A percentile compares a stretch with the other conserved stretches of the same genome.
These are phyloP conservation scores for Neurospora sp. DNA, from an alignment of 495 filamentous ascomycete species.

Conservation along the genomic window DNA sequence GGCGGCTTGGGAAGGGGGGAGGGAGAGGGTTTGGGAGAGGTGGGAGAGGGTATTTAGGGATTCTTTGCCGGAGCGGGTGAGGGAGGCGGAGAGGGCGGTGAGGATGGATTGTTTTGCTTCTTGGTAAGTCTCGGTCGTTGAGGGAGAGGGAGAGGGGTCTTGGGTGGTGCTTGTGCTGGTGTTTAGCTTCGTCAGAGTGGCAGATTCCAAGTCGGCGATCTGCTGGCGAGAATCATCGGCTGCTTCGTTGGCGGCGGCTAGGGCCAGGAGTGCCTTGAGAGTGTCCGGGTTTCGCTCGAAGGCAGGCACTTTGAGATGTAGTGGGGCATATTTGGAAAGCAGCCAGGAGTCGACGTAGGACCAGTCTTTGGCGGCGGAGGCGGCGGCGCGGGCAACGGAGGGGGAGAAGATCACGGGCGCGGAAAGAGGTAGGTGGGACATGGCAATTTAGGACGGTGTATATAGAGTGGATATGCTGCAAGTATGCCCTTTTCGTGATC, in stretches of 20 bases:
- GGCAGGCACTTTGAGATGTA: constrained; percentile 24
- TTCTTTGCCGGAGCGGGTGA: constrained; percentile 32
- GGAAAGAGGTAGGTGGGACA: constrained; percentile 43
- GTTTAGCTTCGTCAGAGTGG: constrained; percentile 37
- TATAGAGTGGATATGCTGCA: background rate
- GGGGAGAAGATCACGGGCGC: constrained; percentile 57
- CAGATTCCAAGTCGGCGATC: constrained; percentile 49
- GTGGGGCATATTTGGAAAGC: constrained; percentile 45
- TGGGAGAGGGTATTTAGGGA: constrained; percentile 29
- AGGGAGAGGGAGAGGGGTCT: constrained; percentile 19
- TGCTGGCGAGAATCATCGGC: constrained; percentile 67
- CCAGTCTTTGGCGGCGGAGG: constrained; percentile 72
- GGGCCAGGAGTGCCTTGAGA: constrained; percentile 60
- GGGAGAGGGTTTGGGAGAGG: constrained; percentile 26
- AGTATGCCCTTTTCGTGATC: background rate
- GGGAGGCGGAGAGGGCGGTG: constrained; percentile 21
- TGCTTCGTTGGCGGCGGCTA: constrained; percentile 68
- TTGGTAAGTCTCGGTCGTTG: constrained; percentile 17
- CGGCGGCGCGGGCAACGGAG: constrained; percentile 54
- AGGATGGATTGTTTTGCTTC: constrained; percentile 19
- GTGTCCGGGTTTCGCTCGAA: constrained; percentile 86
- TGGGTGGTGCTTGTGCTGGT: background rate
- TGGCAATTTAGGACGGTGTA: constrained; percentile 8
- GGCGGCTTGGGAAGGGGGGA: constrained; percentile 20
- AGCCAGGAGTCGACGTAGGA: constrained; percentile 80